Conservation (phyloP, 179 eudicot genomes). For the Silene coronaria region DNA sequence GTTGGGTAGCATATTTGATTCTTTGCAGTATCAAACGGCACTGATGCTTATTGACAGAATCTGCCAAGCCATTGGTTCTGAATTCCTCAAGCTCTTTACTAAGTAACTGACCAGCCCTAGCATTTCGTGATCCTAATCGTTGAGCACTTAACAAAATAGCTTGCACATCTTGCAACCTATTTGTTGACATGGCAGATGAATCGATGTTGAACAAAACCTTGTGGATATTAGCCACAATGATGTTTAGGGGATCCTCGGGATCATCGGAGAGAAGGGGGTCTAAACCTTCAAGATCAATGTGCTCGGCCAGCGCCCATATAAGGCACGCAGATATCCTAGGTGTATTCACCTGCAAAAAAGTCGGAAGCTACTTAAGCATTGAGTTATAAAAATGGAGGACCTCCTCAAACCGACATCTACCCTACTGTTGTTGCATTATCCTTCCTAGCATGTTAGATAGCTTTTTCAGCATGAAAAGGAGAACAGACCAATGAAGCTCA, state of each 20-base stretch:
- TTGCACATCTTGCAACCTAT: constrained; percentile 95
- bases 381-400: not conserved
- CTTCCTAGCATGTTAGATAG: not conserved
- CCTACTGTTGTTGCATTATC: not conserved
- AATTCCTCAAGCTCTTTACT: constrained; percentile 93
- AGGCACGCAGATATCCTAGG: constrained; percentile 81
- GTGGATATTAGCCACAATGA: constrained; percentile 73
- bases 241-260: constrained; percentile 88
- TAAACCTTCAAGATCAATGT: constrained; percentile 90
- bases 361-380: not conserved
- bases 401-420: constrained; percentile 3
- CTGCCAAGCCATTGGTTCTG: constrained; percentile 63
- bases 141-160: constrained; percentile 90
- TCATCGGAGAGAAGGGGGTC: constrained; percentile 98
- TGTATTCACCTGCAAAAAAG: constrained; percentile 65
- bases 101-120: constrained; percentile 91
- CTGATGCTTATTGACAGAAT: constrained; percentile 95
- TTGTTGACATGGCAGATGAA: constrained; percentile 74
- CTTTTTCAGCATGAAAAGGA: not conserved
- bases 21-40: constrained; percentile 84
- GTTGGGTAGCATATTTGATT: constrained; percentile 71
- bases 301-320: constrained; percentile 91
- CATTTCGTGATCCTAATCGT: constrained; percentile 82
- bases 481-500: not conserved
- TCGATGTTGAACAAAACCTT: constrained; percentile 83